Evolutionary conservation across 495 filamentous ascomycete species (phyloP).

Genomic region (Xylaria curta): DNA sequence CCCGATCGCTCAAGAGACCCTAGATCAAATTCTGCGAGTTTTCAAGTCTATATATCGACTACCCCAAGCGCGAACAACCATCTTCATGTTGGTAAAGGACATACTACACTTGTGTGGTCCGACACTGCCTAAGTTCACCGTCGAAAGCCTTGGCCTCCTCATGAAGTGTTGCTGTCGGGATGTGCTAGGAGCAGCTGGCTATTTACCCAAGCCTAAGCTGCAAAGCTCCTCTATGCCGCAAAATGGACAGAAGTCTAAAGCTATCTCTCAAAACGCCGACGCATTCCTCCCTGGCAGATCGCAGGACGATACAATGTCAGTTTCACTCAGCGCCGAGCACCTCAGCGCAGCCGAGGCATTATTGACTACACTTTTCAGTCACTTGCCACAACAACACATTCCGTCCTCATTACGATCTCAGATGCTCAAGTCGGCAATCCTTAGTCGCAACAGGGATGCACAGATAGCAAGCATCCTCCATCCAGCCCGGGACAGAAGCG

Average conservation of each 20-base stretch:
- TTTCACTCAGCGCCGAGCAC: conserved; percentile 38
- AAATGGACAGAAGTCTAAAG: conserved; percentile 39
- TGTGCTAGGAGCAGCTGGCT: conserved; percentile 56
- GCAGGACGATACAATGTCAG: conserved; percentile 47
- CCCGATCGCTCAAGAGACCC: conserved; percentile 61
- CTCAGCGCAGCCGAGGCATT: conserved; percentile 60
- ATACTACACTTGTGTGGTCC: conserved; percentile 68
- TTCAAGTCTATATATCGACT: conserved; percentile 66
- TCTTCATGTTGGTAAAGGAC: conserved; percentile 62
- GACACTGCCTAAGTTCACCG: conserved; percentile 65
- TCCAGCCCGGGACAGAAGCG: conserved; percentile 64
- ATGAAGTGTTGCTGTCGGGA: conserved; percentile 70
- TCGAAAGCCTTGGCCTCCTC: conserved; percentile 62
- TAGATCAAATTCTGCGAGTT: conserved; percentile 73
- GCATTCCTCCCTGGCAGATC: conserved; percentile 41
- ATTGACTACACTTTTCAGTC: conserved; percentile 65
- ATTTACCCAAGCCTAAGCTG: conserved; percentile 40
- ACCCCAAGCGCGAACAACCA: conserved; percentile 62
- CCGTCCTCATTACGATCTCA: conserved; percentile 68
- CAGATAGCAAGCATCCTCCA: conserved; percentile 83
- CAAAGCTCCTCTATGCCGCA: conserved; percentile 31
- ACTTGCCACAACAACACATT: conserved; percentile 66
- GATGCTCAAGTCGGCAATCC: conserved; percentile 79
- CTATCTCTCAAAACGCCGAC: conserved; percentile 48
- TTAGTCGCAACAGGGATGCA: conserved; percentile 66